Percentiles rank a stretch among this genome's conserved stretches.
Conservation (phyloP, 345 rosid genomes). For the Reutealis trisperma region DNA sequence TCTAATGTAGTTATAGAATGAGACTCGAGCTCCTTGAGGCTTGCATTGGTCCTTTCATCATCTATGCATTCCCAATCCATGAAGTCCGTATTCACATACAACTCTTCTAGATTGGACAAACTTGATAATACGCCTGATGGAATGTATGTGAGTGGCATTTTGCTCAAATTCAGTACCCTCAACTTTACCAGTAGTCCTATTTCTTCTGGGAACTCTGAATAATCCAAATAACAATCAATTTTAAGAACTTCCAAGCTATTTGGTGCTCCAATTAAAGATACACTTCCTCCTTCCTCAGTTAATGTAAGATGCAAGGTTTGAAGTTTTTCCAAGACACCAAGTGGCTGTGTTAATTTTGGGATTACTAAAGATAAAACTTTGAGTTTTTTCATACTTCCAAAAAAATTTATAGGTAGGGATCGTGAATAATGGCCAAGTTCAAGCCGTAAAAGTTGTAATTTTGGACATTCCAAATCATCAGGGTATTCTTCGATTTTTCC, state of each 20-base stretch:
- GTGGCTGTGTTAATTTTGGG: conserved; percentile 13
- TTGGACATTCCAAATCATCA: conserved; percentile 15
- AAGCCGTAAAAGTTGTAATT: conserved; percentile 5
- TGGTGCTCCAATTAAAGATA: not conserved
- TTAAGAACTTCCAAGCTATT: not conserved
- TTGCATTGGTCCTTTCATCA: not conserved
- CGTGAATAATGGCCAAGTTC: rapidly evolving
- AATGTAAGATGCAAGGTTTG: conserved; percentile 17
- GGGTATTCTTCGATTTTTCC: not conserved
- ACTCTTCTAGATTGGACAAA: not conserved
- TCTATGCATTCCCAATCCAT: not conserved
- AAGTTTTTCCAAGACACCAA: conserved; percentile 8
- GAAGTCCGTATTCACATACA: not conserved
- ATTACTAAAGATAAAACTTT: conserved; percentile 15
- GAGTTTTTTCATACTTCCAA: conserved; percentile 17
- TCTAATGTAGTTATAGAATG: not conserved
- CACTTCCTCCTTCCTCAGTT: not conserved
- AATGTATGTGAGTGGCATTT: not conserved
- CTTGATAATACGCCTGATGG: not conserved
- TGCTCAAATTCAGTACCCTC: not conserved
- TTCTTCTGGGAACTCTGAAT: no score
- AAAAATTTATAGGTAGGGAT: conserved; percentile 15
- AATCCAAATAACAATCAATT: no score
- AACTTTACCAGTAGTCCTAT: not conserved
- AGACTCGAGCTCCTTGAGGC: not conserved